phyloP scores from a whole-genome alignment of 2,329 filamentous ascomycete species.

The Grosmannia serpens region DNA sequence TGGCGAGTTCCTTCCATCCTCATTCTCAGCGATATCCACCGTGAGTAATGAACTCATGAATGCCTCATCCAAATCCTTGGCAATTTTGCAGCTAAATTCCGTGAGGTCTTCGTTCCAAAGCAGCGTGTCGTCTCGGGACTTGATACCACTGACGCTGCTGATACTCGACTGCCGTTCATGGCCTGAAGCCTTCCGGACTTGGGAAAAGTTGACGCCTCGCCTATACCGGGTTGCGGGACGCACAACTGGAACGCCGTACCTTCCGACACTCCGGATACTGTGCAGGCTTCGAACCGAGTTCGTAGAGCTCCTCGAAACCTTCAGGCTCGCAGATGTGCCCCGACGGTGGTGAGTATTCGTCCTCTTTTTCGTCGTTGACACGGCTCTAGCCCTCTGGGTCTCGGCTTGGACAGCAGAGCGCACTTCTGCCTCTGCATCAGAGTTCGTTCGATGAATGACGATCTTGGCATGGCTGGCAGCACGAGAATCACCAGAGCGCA shows the following conservation, averaged over 20 bases:
- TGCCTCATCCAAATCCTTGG: conserved; percentile 83
- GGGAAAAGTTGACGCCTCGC: conserved; percentile 44
- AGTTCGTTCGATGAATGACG: conserved; percentile 48
- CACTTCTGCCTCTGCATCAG: conserved; percentile 21
- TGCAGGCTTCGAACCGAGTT: conserved; percentile 29
- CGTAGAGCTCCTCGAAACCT: conserved; percentile 30
- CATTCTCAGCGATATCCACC: conserved; percentile 7
- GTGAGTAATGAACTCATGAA: conserved; percentile 58
- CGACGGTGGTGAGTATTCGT: conserved; percentile 18
- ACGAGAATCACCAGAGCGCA: conserved; percentile 30
- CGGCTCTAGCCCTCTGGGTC: conserved; percentile 4
- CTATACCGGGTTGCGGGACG: conserved; percentile 35
- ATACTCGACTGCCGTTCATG: conserved; percentile 8
- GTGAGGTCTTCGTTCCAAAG: conserved; percentile 62
- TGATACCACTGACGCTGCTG: neutral
- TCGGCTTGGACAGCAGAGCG: conserved; percentile 19
- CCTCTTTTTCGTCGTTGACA: conserved; percentile 5
- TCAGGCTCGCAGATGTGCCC: conserved; percentile 17
- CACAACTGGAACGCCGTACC: conserved; percentile 24
- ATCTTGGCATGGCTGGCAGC: conserved; percentile 53
- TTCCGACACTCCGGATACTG: conserved; percentile 17
- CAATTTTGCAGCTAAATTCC: conserved; percentile 73
- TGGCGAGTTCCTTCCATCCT: conserved; percentile 24
- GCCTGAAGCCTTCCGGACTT: conserved; percentile 26
- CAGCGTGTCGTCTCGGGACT: conserved; percentile 10